Percentiles rank a stretch among this genome's conserved stretches.
Conservation (phyloP, 2,329 filamentous ascomycete genomes). For the Colletotrichum tabaci region DNA sequence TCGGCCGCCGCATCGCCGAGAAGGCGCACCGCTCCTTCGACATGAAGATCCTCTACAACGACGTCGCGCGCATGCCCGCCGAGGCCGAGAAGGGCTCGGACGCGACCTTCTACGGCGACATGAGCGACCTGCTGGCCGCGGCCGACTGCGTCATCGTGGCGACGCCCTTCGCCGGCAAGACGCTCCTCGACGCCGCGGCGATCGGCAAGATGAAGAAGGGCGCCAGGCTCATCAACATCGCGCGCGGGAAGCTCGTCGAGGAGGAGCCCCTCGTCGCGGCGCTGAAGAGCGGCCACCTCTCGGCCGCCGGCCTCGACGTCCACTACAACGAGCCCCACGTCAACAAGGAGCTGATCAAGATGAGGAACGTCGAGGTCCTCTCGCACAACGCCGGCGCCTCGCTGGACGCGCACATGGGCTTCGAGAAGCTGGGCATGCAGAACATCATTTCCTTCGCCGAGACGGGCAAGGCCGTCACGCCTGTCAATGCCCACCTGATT, state of each 20-base stretch:
- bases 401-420: constrained; percentile 36
- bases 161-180: constrained; percentile 77
- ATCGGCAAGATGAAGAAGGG: constrained; percentile 80
- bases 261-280: constrained; percentile 79
- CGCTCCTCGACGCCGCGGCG: constrained; percentile 74
- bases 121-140: constrained; percentile 40
- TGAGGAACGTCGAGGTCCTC: constrained; percentile 38
- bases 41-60: constrained; percentile 73
- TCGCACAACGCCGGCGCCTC: constrained; percentile 40
- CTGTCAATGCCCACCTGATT: constrained; percentile 37
- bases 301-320: constrained; percentile 77
- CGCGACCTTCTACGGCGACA: constrained; percentile 56
- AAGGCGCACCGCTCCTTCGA: constrained; percentile 66
- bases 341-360: constrained; percentile 37
- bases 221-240: constrained; percentile 79
- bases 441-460: constrained; percentile 33
- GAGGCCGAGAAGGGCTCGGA: constrained; percentile 52
- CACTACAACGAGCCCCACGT: constrained; percentile 76
- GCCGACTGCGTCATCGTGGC: constrained; percentile 75
- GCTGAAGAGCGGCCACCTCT: constrained; percentile 74
- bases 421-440: constrained; percentile 38
- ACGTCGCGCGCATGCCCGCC: constrained; percentile 57
- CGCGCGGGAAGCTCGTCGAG: constrained; percentile 80
- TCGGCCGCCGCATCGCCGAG: constrained; percentile 64
- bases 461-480: constrained; percentile 32